phyloP scores from a whole-genome alignment of 768 basidiomycete species.

The Amyloporia xantha region DNA sequence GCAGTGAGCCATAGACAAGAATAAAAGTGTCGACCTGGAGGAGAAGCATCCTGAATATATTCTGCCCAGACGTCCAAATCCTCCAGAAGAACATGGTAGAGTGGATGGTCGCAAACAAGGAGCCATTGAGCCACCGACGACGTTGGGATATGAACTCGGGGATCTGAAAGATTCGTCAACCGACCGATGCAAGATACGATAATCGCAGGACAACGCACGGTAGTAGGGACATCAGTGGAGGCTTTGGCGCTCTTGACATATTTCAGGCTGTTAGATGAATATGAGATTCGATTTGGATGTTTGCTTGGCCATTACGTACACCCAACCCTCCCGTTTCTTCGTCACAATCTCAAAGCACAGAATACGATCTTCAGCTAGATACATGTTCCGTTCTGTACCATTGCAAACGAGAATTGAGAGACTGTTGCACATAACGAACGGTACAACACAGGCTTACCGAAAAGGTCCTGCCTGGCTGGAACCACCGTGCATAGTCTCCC shows the following conservation, averaged over 20 bases:
- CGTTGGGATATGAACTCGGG: constrained; percentile 95
- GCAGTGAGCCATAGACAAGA: not conserved
- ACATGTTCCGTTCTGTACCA: constrained; percentile 73
- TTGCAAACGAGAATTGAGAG: not conserved
- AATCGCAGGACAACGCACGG: constrained; percentile 31
- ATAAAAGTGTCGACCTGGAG: constrained; percentile 38
- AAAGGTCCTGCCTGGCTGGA: constrained; percentile 58
- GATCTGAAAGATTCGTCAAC: constrained; percentile 33
- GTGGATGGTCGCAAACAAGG: constrained; percentile 89
- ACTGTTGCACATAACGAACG: not conserved
- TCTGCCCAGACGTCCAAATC: constrained; percentile 91
- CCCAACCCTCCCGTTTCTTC: constrained; percentile 79
- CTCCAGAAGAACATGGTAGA: constrained; percentile 84
- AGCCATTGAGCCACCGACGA: constrained; percentile 84
- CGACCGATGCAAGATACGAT: not conserved
- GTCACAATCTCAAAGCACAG: constrained; percentile 92
- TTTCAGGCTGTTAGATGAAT: constrained; percentile 43
- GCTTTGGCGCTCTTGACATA: constrained; percentile 95
- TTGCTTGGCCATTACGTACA: constrained; percentile 38
- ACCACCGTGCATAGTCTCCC: constrained; percentile 77
- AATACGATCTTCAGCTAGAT: constrained; percentile 86
- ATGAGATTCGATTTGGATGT: not conserved
- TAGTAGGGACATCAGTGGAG: constrained; percentile 91
- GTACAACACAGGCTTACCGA: constrained; percentile 32
- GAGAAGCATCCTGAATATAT: constrained; percentile 73